Conservation (phyloP, 495 filamentous ascomycete genomes). For the Trichoderma parareesei region DNA sequence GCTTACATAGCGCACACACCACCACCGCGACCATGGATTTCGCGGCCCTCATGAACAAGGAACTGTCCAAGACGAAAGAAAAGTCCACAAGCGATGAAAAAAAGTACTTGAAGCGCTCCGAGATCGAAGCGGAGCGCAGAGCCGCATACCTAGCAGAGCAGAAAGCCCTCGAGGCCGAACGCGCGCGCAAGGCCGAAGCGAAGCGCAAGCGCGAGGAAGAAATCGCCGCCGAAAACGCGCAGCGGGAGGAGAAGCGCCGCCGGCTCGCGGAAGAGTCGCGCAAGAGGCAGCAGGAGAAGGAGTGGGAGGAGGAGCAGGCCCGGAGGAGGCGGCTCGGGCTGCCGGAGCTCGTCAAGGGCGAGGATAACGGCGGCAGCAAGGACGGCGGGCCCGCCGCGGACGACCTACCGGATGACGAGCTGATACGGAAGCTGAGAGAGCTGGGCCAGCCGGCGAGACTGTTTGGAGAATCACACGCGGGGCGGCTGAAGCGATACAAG, state of each 20-base stretch:
- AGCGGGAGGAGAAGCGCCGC: slow-evolving; percentile 70
- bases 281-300: slow-evolving; percentile 59
- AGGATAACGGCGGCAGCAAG: slow-evolving; percentile 14
- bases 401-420: slow-evolving; percentile 65
- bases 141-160: slow-evolving; percentile 78
- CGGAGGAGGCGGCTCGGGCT: slow-evolving; percentile 52
- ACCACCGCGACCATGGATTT: slow-evolving; percentile 69
- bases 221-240: slow-evolving; percentile 55
- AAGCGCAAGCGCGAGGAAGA: slow-evolving; percentile 94
- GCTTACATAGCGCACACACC: neutral
- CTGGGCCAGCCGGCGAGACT: slow-evolving; percentile 64
- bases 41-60: slow-evolving; percentile 78
- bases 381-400: slow-evolving; percentile 36
- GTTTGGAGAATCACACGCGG: slow-evolving; percentile 76
- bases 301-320: slow-evolving; percentile 44
- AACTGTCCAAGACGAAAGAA: slow-evolving; percentile 70
- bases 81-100: slow-evolving; percentile 28
- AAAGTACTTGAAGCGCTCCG: slow-evolving; percentile 81
- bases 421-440: slow-evolving; percentile 56
- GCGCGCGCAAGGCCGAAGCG: slow-evolving; percentile 54
- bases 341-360: slow-evolving; percentile 53
- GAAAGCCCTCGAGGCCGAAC: slow-evolving; percentile 54
- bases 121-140: slow-evolving; percentile 74
- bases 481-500: slow-evolving; percentile 60
- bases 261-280: slow-evolving; percentile 74